Conservation (phyloP, 2,329 filamentous ascomycete genomes). For the Paraphaeosphaeria minitans region DNA sequence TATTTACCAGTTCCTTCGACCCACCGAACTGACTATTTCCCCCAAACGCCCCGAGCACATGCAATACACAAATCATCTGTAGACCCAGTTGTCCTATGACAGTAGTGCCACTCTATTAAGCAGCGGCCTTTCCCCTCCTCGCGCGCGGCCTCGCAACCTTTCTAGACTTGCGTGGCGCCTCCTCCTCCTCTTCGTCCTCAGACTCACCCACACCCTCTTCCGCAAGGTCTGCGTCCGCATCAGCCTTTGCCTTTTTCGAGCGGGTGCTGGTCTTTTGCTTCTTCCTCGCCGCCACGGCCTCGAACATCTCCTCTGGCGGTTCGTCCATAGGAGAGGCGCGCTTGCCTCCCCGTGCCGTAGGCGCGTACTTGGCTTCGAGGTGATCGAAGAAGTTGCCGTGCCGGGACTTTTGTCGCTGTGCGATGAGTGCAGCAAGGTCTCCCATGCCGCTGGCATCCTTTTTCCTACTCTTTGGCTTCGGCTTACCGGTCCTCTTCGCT, state of each 20-base stretch:
- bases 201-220: constrained; percentile 35
- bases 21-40: not conserved
- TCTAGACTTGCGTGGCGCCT: constrained; percentile 28
- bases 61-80: not conserved
- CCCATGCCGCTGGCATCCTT: constrained; percentile 40
- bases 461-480: constrained; percentile 38
- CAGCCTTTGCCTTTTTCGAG: constrained; percentile 23
- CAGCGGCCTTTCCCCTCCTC: constrained; percentile 16
- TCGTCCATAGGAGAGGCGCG: constrained; percentile 54
- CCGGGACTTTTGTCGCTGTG: constrained; percentile 42
- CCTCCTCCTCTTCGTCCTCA: constrained; percentile 28
- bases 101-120: not conserved
- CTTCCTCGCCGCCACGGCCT: constrained; percentile 38
- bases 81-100: not conserved
- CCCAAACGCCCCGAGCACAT: not conserved
- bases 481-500: constrained; percentile 64
- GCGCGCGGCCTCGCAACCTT: constrained; percentile 23
- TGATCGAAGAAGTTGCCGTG: constrained; percentile 43
- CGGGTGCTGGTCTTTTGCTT: constrained; percentile 28
- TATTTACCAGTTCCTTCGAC: not conserved
- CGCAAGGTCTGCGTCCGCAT: constrained; percentile 26
- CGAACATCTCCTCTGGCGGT: constrained; percentile 67
- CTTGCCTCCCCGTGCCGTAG: constrained; percentile 52
- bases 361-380: constrained; percentile 44
- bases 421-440: constrained; percentile 45